phyloP scores from a whole-genome alignment of 129 eudicot species.

The Flaveria ramosissima region DNA sequence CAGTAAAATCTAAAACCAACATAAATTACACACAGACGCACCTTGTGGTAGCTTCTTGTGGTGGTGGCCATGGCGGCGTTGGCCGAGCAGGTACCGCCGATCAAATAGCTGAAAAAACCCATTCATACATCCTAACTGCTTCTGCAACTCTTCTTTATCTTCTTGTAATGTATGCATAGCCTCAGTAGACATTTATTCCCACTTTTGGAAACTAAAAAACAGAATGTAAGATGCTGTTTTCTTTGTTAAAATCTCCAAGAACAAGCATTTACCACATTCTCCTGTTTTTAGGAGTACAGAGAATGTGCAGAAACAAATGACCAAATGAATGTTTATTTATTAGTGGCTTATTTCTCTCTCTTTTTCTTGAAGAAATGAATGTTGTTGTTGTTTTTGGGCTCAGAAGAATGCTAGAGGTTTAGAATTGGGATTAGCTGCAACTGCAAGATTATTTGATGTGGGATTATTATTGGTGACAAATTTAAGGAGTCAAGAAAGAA shows the following conservation, averaged over 20 bases:
- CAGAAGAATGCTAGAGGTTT: conserved; percentile 44
- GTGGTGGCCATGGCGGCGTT: conserved; percentile 42
- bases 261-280: conserved; percentile 10
- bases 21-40: neutral
- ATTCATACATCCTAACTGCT: conserved; percentile 92
- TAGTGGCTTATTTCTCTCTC: neutral
- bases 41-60: conserved; percentile 51
- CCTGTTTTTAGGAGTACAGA: conserved; percentile 33
- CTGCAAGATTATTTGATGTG: conserved; percentile 23
- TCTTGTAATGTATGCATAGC: conserved; percentile 45
- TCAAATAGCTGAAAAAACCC: conserved; percentile 84
- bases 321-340: conserved; percentile 25
- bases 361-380: conserved; percentile 28
- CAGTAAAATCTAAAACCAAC: conserved; percentile 12
- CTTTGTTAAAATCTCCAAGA: conserved; percentile 15
- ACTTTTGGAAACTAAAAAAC: conserved; percentile 22
- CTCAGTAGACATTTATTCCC: conserved; percentile 57
- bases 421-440: conserved; percentile 31
- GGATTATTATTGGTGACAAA: conserved; percentile 36
- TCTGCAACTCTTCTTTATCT: conserved; percentile 53
- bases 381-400: conserved; percentile 44
- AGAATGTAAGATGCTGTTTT: conserved; percentile 7
- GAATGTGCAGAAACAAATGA: conserved; percentile 31
- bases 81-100: conserved; percentile 56
- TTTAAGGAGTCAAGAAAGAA: conserved; percentile 37